Evolutionary conservation across 169 alveolate genomes (phyloP).

Genomic region (Cryptosporidium parvum): DNA sequence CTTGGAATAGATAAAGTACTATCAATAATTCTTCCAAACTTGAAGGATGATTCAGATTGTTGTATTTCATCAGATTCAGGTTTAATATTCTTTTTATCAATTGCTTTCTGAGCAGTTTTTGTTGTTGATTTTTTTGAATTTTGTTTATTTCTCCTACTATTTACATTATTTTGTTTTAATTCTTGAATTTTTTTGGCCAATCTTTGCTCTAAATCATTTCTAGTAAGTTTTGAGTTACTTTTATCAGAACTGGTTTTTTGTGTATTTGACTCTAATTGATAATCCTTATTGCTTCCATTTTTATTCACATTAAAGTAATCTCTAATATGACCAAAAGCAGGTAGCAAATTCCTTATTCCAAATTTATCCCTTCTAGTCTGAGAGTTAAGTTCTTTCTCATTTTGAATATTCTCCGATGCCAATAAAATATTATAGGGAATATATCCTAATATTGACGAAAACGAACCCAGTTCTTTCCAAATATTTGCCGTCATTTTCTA

Average conservation of each 20-base stretch:
- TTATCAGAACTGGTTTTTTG: neutral
- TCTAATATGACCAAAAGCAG: slow-evolving; percentile 36
- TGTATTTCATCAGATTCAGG: neutral
- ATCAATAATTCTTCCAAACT: slow-evolving; percentile 14
- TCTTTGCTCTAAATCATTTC: slow-evolving; percentile 47
- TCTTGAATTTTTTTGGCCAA: slow-evolving; percentile 64
- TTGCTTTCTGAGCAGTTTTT: neutral
- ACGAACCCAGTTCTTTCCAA: slow-evolving; percentile 65
- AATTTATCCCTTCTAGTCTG: slow-evolving; percentile 22
- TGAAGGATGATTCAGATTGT: slow-evolving; percentile 9
- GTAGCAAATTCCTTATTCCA: slow-evolving; percentile 8
- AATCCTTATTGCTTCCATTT: neutral
- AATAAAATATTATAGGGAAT: slow-evolving; percentile 44
- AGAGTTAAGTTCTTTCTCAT: neutral
- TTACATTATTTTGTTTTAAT: neutral
- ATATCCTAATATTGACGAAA: slow-evolving; percentile 12
- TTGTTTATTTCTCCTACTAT: slow-evolving; percentile 15
- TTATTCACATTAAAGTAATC: slow-evolving; percentile 17
- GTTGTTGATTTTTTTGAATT: neutral
- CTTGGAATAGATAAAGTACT: slow-evolving; percentile 2
- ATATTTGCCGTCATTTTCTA: neutral
- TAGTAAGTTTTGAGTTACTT: slow-evolving; percentile 7
- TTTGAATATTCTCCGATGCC: slow-evolving; percentile 22
- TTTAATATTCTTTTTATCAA: neutral
- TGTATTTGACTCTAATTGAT: neutral